Evolutionary conservation across 1,284 basidiomycete species (phyloP), one percentile per base, ranked within the genome.

Genomic region (Coniophora puteana): DNA sequence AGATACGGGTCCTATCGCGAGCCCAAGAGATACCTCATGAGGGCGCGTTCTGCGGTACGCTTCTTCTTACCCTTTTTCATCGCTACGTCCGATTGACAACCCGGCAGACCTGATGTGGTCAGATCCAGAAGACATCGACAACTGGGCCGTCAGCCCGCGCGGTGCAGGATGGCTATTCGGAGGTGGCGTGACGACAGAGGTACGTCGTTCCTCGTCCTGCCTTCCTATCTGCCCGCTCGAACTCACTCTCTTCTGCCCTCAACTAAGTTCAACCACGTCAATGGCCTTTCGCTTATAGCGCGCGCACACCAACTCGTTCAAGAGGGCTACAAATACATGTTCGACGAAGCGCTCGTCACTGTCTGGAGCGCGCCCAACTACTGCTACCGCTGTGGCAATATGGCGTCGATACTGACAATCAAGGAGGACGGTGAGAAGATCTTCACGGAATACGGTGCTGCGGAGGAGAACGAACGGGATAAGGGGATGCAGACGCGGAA

Each of bases 351-450:
- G 42, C 84, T 99, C 25, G 95, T 98, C 1, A 99, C 96, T 0
- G 95, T 99, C 5, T 99, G 95, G 96, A 89, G 83, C 2, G 95
- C 95, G 21, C 95, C 95, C 13, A 99, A 99, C 62, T 99, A 93
- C 62, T 93, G 89, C 59, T 93, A 93, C 57, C 76, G 90, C 21
- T 83, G 80, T 56, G 88, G 89, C 29, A 90, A 92, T 48, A 69
- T 84, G 67, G 88, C 89, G 0, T 81, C 78, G 28, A 88, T 92
- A 49, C 63, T 86, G 59, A 85, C 78, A 1, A 75, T 90, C 42
- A 70, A 75, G 36, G 83, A 84, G 51, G 58, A 78, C 44, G 85
- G 87, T 2, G 67, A 71, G 41, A 66, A 78, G 46, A 66, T 67
- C 43, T 93, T 93, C 55, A 87, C 77, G 17, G 88, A 90, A 17